Conservation (phyloP, 2,329 filamentous ascomycete genomes). For the Purpureocillium lavendulum region DNA sequence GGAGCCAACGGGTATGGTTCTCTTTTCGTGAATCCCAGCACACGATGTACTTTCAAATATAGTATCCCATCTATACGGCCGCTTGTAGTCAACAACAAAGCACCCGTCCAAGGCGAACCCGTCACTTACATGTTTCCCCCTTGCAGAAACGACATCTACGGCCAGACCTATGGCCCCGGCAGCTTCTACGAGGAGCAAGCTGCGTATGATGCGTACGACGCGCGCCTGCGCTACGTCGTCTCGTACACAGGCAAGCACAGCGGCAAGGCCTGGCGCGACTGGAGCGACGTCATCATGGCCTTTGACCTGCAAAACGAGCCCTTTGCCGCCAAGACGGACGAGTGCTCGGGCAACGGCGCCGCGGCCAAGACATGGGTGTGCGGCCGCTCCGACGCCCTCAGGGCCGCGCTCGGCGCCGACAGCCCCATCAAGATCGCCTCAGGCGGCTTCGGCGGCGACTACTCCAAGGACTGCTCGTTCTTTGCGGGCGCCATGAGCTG, state of each 20-base stretch:
- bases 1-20: slow-evolving; percentile 5
- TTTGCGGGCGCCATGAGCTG: slow-evolving; percentile 16
- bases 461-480: slow-evolving; percentile 19
- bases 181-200: slow-evolving; percentile 20
- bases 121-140: too few species aligned
- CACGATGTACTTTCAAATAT: too few species aligned
- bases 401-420: slow-evolving; percentile 14
- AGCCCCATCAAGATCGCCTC: slow-evolving; percentile 20
- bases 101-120: too few species aligned
- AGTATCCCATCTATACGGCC: too few species aligned
- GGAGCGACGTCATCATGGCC: slow-evolving; percentile 21
- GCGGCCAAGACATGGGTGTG: slow-evolving; percentile 17
- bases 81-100: too few species aligned
- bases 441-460: slow-evolving; percentile 22
- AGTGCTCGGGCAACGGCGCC: neutral
- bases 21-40: neutral
- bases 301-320: slow-evolving; percentile 26
- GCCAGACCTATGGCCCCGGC: slow-evolving; percentile 10
- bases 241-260: slow-evolving; percentile 21
- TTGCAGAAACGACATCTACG: slow-evolving; percentile 7
- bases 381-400: slow-evolving; percentile 15
- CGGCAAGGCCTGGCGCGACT: slow-evolving; percentile 21
- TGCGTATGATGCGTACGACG: slow-evolving; percentile 19
- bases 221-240: slow-evolving; percentile 15
- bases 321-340: slow-evolving; percentile 7